These are phyloP conservation scores for Ceratobasidium sp. DNA, from an alignment of 1,284 basidiomycete genomes.

Conservation along the genomic window DNA sequence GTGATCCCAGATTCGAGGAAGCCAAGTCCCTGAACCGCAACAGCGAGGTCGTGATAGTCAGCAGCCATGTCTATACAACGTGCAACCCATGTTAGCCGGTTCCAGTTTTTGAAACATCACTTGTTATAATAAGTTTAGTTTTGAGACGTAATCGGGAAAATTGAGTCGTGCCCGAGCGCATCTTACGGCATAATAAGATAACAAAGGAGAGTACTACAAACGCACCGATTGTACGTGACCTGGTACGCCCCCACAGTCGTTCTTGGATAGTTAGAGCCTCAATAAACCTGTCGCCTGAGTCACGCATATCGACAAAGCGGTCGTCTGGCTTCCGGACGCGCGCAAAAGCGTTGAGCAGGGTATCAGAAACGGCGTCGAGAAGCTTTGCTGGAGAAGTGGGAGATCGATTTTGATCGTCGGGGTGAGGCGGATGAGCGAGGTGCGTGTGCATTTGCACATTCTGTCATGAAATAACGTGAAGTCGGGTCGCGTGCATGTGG, in stretches of 20 bases:
- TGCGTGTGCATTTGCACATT: constrained; percentile 97
- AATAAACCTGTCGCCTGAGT: constrained; percentile 93
- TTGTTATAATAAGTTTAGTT: too few relatives aligned
- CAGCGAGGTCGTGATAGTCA: constrained; percentile 97
- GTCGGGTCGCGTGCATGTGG: too few relatives aligned
- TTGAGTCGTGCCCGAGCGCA: not conserved
- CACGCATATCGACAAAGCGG: constrained; percentile 90
- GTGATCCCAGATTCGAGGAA: constrained; percentile 99
- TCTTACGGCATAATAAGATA: constrained; percentile 47
- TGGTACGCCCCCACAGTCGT: constrained; percentile 77
- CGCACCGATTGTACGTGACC: constrained; percentile 88
- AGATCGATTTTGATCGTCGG: constrained; percentile 59
- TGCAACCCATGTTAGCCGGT: too few relatives aligned
- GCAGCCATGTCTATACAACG: constrained; percentile 87
- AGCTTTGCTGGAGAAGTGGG: constrained; percentile 64
- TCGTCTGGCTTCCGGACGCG: constrained; percentile 97
- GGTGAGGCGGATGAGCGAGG: constrained; percentile 84
- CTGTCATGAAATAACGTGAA: constrained; percentile 57
- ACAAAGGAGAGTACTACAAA: constrained; percentile 49
- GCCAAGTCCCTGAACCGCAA: constrained; percentile 94
- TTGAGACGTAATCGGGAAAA: not conserved
- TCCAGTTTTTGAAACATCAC: too few relatives aligned
- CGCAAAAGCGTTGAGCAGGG: constrained; percentile 93
- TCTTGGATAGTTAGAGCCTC: constrained; percentile 87
- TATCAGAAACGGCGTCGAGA: constrained; percentile 95